phyloP scores from a whole-genome alignment of 164 flowering plant genomes.

The Magnolia kwangsiensis region DNA sequence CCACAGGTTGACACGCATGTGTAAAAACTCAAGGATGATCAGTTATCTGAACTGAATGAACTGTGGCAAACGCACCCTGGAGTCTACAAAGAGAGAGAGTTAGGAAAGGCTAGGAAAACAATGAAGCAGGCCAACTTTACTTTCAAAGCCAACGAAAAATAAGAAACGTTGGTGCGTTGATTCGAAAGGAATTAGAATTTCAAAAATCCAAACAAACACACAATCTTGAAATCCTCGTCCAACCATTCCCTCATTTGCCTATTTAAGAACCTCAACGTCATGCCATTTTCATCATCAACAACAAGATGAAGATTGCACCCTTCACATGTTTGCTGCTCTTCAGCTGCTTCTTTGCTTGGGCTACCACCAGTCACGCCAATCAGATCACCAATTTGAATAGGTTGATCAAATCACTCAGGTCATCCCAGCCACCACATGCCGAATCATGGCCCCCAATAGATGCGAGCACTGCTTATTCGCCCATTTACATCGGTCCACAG shows the following conservation, averaged over 20 bases:
- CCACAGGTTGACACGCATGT: no score
- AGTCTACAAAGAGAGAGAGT: no score
- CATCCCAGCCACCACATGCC: neutral
- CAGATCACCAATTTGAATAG: neutral
- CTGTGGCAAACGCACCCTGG: no score
- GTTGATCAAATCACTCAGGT: neutral
- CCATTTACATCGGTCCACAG: constrained; percentile 21
- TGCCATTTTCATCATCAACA: neutral
- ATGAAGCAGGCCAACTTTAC: no score
- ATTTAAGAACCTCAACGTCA: neutral
- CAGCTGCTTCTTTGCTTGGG: neutral
- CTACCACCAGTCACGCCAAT: neutral
- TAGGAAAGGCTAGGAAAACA: no score
- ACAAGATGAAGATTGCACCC: neutral
- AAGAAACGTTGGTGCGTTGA: no score
- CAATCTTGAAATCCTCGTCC: neutral
- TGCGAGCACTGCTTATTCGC: neutral
- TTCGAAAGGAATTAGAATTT: no score
- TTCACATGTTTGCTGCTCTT: neutral
- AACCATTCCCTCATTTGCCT: neutral
- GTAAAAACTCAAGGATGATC: no score
- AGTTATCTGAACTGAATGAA: no score
- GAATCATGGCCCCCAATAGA: neutral
- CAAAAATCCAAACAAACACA: neutral
- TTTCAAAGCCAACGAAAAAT: no score